Percentiles rank a stretch among this genome's conserved stretches.
Evolutionary conservation across 2,329 filamentous ascomycete species (phyloP).

Genomic region (Drechslerella coelobrocha): DNA sequence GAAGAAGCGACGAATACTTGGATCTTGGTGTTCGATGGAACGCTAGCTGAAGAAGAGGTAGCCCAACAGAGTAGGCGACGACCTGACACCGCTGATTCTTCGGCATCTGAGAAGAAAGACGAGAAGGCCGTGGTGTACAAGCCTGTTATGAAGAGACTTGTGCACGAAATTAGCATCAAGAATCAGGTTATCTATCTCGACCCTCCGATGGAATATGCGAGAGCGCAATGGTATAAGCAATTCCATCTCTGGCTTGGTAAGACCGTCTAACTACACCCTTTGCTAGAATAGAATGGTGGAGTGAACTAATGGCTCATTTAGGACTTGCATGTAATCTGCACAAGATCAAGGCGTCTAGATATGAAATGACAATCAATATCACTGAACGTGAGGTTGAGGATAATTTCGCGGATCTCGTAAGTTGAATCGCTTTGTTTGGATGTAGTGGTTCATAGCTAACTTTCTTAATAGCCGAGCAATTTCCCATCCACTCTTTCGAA

Average conservation of each 20-base stretch:
- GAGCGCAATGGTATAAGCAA: slow-evolving; percentile 91
- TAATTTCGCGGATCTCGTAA: slow-evolving; percentile 76
- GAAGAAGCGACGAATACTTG: slow-evolving; percentile 82
- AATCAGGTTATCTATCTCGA: slow-evolving; percentile 98
- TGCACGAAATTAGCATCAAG: slow-evolving; percentile 95
- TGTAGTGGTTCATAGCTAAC: slow-evolving; percentile 8
- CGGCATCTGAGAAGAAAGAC: slow-evolving; percentile 53
- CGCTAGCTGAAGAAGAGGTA: slow-evolving; percentile 56
- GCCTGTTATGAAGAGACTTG: slow-evolving; percentile 73
- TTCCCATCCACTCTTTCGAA: slow-evolving; percentile 80
- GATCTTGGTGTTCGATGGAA: slow-evolving; percentile 81
- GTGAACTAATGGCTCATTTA: background rate
- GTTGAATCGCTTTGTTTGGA: slow-evolving; percentile 21
- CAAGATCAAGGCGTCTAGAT: slow-evolving; percentile 92
- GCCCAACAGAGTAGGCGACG: slow-evolving; percentile 40
- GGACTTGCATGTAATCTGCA: slow-evolving; percentile 85
- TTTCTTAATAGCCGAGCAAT: slow-evolving; percentile 66
- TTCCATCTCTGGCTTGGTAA: slow-evolving; percentile 87
- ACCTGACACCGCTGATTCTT: slow-evolving; percentile 39
- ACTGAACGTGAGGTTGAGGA: slow-evolving; percentile 70
- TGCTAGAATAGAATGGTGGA: background rate
- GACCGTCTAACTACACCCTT: background rate
- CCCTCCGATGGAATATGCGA: slow-evolving; percentile 86
- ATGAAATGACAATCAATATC: slow-evolving; percentile 82
- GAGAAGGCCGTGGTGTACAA: slow-evolving; percentile 60